Conservation (phyloP, 352 stramenopile genomes). For the Phytophthora pini region DNA sequence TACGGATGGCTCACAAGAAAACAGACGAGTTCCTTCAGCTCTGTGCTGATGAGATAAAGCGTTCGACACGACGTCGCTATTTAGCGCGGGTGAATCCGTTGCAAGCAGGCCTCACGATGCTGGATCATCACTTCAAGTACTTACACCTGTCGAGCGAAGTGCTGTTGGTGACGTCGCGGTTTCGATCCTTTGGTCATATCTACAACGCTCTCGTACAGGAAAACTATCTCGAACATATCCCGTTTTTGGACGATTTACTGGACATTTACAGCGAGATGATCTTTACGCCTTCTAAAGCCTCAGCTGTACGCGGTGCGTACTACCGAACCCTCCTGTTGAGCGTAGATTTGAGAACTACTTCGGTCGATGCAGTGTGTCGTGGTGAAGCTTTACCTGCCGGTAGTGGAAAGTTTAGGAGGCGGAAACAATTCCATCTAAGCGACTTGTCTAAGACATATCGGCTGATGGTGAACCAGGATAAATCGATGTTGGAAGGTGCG, state of each 20-base stretch:
- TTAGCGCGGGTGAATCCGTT: slow-evolving; percentile 35
- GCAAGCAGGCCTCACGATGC: slow-evolving; percentile 35
- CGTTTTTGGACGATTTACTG: slow-evolving; percentile 39
- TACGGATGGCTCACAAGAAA: slow-evolving; percentile 18
- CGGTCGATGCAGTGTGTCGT: slow-evolving; percentile 34
- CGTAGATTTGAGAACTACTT: slow-evolving; percentile 22
- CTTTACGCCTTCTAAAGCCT: slow-evolving; percentile 37
- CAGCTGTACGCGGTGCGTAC: slow-evolving; percentile 27
- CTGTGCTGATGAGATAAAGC: slow-evolving; percentile 15
- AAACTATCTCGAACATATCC: slow-evolving; percentile 25
- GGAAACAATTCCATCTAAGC: slow-evolving; percentile 23
- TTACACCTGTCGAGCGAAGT: slow-evolving; percentile 28
- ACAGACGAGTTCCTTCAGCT: slow-evolving; percentile 13
- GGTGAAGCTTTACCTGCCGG: slow-evolving; percentile 4
- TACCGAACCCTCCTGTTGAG: slow-evolving; percentile 31
- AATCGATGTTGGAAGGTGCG: slow-evolving; percentile 22
- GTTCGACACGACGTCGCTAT: background rate
- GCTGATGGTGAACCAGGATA: slow-evolving; percentile 35
- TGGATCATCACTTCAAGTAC: slow-evolving; percentile 38
- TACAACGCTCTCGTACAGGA: slow-evolving; percentile 39
- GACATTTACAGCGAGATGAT: slow-evolving; percentile 25
- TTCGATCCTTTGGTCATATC: slow-evolving; percentile 41
- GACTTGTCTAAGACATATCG: slow-evolving; percentile 37
- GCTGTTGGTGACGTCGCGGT: slow-evolving; percentile 27
- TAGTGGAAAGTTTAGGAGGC: slow-evolving; percentile 23